Conservation (phyloP, 768 basidiomycete species). For the Auricularia sp. region DNA sequence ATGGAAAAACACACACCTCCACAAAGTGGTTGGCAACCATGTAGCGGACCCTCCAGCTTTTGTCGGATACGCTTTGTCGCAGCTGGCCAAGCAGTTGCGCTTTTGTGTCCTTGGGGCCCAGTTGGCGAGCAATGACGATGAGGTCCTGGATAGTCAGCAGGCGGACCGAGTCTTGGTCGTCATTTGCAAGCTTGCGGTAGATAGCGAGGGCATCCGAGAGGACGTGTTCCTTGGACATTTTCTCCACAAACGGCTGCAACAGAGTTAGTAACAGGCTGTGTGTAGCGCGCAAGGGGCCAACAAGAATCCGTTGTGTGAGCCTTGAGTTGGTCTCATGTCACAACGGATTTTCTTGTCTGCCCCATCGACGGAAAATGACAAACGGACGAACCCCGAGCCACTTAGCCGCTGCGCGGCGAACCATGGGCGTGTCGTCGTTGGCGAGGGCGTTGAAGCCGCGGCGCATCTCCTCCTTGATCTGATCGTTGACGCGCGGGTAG, state of each 20-base stretch:
- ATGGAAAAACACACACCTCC: constrained; percentile 42
- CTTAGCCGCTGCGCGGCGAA: constrained; percentile 89
- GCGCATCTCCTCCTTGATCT: constrained; percentile 78
- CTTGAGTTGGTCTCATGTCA: too few species aligned
- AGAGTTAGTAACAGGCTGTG: background rate
- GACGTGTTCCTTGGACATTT: constrained; percentile 71
- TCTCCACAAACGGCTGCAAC: constrained; percentile 63
- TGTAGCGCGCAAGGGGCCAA: background rate
- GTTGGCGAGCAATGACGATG: constrained; percentile 80
- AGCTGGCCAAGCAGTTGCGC: constrained; percentile 83
- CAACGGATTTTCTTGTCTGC: too few species aligned
- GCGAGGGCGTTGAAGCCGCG: constrained; percentile 75
- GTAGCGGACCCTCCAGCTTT: constrained; percentile 97
- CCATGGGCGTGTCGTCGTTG: constrained; percentile 97
- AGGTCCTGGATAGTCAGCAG: constrained; percentile 91
- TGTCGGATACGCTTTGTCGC: constrained; percentile 80
- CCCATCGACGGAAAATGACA: background rate
- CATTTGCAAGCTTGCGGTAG: constrained; percentile 86
- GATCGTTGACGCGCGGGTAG: constrained; percentile 66
- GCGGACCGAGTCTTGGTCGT: constrained; percentile 97
- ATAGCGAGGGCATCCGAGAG: constrained; percentile 81
- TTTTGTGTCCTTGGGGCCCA: constrained; percentile 83
- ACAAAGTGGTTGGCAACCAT: constrained; percentile 99
- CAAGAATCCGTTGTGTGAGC: too few species aligned
- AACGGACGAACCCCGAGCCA: constrained; percentile 75